These are phyloP conservation scores for Mucor lusitanicus DNA, from an alignment of 371 early-diverging fungal species.

Conservation along the genomic window DNA sequence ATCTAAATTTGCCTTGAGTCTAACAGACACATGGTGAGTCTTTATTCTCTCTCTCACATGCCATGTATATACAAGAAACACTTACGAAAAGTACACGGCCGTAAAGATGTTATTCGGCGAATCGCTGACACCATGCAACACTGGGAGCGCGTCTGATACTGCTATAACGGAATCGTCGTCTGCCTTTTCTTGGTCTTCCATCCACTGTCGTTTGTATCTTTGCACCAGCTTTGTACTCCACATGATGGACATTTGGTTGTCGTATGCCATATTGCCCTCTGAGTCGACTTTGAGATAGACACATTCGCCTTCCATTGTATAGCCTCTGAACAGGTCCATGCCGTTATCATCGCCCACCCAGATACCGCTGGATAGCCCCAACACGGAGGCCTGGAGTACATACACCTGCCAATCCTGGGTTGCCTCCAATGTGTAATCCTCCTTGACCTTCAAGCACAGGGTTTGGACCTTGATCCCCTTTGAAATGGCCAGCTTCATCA, in stretches of 20 bases:
- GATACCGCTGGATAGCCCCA: constrained; percentile 19
- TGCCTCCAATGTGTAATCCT: not conserved
- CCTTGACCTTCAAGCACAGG: not conserved
- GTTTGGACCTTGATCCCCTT: constrained; percentile 10
- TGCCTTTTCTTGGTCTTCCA: constrained; percentile 23
- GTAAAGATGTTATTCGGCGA: constrained; percentile 9
- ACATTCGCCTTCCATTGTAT: constrained; percentile 27
- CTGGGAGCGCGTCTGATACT: constrained; percentile 21
- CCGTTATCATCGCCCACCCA: constrained; percentile 8
- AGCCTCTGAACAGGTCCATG: constrained; percentile 6
- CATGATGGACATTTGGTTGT: not conserved
- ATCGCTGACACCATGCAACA: constrained; percentile 14
- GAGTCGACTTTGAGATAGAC: not conserved
- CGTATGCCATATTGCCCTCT: not conserved
- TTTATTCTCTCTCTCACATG: too few species aligned
- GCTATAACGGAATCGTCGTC: constrained; percentile 23
- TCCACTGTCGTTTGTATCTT: constrained; percentile 26
- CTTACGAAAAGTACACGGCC: constrained; percentile 20
- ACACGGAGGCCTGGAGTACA: constrained; percentile 1
- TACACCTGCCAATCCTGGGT: constrained; percentile 12
- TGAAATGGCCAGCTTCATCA: constrained; percentile 18
- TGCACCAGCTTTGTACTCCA: constrained; percentile 10
- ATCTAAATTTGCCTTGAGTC: constrained; percentile 20
- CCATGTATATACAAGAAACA: not conserved
- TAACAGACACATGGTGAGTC: not conserved